A percentile compares a stretch with the other conserved stretches of the same genome.
Evolutionary conservation across 2,329 filamentous ascomycete species (phyloP).

Genomic region (Dryadomyces sulphureus): DNA sequence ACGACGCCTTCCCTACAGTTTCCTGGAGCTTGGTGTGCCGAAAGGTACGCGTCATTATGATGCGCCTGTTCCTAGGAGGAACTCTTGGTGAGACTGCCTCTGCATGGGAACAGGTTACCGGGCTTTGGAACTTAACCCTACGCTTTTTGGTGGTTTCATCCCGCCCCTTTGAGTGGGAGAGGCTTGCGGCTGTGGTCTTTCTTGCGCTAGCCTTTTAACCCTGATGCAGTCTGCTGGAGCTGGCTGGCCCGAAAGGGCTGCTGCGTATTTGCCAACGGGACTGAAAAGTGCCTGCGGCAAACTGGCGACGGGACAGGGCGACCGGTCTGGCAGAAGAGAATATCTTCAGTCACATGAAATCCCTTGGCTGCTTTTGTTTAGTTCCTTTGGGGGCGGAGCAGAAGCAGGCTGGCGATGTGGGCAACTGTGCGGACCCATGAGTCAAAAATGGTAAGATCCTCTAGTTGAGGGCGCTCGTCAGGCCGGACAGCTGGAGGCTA

Average conservation of each 20-base stretch:
- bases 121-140: constrained; percentile 94
- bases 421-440: constrained; percentile 55
- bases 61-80: background rate
- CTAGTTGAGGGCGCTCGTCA: constrained; percentile 61
- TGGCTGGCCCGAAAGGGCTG: constrained; percentile 13
- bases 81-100: background rate
- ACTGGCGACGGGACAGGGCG: constrained; percentile 21
- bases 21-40: constrained; percentile 32
- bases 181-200: constrained; percentile 48
- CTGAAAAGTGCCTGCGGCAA: constrained; percentile 35
- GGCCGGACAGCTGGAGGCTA: constrained; percentile 47
- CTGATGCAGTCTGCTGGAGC: background rate
- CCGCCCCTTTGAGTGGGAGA: constrained; percentile 17
- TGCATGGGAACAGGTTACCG: background rate
- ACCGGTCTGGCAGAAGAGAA: constrained; percentile 30
- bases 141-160: constrained; percentile 49
- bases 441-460: constrained; percentile 62
- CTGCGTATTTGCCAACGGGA: constrained; percentile 19
- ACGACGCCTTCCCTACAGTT: constrained; percentile 68
- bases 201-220: constrained; percentile 40
- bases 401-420: constrained; percentile 19
- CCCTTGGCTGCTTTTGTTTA: background rate
- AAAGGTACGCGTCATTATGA: background rate
- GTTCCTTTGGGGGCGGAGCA: background rate
- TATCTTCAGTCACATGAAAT: constrained; percentile 36